phyloP scores from a whole-genome alignment of 2,329 filamentous ascomycete genomes.

The Ophiostoma pallidulum region DNA sequence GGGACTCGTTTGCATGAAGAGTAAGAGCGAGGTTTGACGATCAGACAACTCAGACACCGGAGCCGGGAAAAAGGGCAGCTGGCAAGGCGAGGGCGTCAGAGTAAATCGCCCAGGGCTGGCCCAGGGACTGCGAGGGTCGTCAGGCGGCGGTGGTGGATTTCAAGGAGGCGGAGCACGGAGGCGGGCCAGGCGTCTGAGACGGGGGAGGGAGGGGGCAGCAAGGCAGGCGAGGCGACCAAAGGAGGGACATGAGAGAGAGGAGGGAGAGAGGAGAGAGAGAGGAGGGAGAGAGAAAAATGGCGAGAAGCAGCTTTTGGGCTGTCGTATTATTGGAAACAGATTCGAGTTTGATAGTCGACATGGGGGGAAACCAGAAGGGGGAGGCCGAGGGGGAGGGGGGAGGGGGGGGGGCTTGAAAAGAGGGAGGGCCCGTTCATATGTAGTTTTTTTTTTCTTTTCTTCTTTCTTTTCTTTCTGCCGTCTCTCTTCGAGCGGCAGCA shows the following conservation, averaged over 20 bases:
- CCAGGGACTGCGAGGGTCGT: too few species aligned
- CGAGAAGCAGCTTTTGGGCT: too few species aligned
- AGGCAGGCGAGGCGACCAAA: slow-evolving; percentile 20
- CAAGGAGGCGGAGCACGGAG: slow-evolving; percentile 25
- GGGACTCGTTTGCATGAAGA: slow-evolving; percentile 10
- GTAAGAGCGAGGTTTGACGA: slow-evolving; percentile 20
- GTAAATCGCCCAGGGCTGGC: too few species aligned
- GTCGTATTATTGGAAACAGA: slow-evolving; percentile 21
- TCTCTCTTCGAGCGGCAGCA: not conserved
- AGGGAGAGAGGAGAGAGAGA: slow-evolving; percentile 22
- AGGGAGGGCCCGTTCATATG: slow-evolving; percentile 7
- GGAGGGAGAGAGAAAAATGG: slow-evolving; percentile 23
- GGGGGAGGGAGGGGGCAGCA: slow-evolving; percentile 10
- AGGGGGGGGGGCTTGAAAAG: slow-evolving; percentile 6
- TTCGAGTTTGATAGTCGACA: slow-evolving; percentile 34
- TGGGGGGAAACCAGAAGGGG: slow-evolving; percentile 8
- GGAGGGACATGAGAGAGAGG: too few species aligned
- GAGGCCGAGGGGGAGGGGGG: slow-evolving; percentile 11
- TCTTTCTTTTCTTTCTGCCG: not conserved
- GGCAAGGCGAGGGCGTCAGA: too few species aligned
- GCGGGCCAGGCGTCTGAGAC: not conserved
- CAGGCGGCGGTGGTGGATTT: not conserved
- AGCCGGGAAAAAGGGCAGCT: slow-evolving; percentile 9
- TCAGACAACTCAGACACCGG: slow-evolving; percentile 25
- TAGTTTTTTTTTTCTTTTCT: not conserved